Base-by-base conservation (phyloP, 2,329 filamentous ascomycete genomes). In the Fusarium burgessii region DNA sequence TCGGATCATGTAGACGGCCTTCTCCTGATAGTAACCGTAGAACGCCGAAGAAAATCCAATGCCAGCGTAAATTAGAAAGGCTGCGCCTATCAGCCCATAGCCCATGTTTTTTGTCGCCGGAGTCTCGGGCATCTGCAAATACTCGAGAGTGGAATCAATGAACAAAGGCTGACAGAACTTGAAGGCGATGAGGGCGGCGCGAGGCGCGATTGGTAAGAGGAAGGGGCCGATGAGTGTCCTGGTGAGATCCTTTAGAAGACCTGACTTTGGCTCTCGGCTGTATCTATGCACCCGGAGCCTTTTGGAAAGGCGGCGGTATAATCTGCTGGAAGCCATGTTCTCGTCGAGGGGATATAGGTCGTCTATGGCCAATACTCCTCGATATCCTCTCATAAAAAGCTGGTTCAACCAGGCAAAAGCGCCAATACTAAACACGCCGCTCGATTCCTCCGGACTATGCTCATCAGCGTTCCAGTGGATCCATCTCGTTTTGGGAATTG, bases 151-250 rank as follows among this genome's bases (percentile, higher is more conserved):
- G 1, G 77, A 73, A 17, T 82, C 75, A 57, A 85, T 82, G 38
- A 85, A 80, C 27, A 85, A 81, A 0, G 84, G 83, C 47, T 83
- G 82, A 40, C 81, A 82, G 42, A 83, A 82, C 20, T 74, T 81
- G 64, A 84, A 83, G 15, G 78, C 82, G 7, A 82, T 77, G 7
- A 82, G 71, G 3, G 79, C 79, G 11, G 82, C 71, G 11, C 82
- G 77, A 2, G 83, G 81, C 3, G 76, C 74, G 2, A 84, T 65
- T 0, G 82, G 81, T 0, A 80, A 62, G 0, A 84, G 57, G 5
- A 82, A 68, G 0, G 79, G 78, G 0, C 78, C 77, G 1, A 72
- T 61, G 3, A 84, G 70, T 1, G 81, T 77, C 8, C 50, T 71
- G 7, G 10, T 78, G 68, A 81, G 46, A 7, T 77, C 75, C 35